Evolutionary conservation across 1,284 basidiomycete species (phyloP), one percentile per base, ranked within the genome.

Genomic region (Moesziomyces sp.): DNA sequence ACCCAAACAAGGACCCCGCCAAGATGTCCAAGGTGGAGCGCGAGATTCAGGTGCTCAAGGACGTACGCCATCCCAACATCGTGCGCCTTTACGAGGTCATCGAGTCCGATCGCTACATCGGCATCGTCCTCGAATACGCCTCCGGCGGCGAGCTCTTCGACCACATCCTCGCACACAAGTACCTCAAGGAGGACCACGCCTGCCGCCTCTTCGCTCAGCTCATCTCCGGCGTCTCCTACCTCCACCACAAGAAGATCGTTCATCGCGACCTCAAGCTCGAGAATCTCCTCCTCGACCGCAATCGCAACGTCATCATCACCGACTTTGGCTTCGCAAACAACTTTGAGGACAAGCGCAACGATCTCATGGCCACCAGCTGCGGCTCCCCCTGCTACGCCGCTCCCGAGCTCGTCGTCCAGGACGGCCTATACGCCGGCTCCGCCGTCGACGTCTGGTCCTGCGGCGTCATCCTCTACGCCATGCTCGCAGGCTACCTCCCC

Each of bases 361-460:
- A 99, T 84, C 89, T 98, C 71, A 99, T 99, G 97, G 94, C 97
- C 80, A 99, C 97, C 0, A 93, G 91, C 78, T 99, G 97, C 77
- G 97, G 97, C 8, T 93, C 91, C 38, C 97, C 97, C 0, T 99
- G 97, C 85, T 99, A 99, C 84, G 97, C 97, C 5, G 97, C 97
- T 0, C 97, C 97, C 0, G 97, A 99, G 85, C 89, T 99, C n/a
- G 97, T 99, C 84, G 95, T 99, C 68, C 93, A 93, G 46, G 97
- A 99, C 82, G 97, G 97, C 30, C 88, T 95, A 16, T 99, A 99
- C 80, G 93, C 97, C 42, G 97, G 97, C 23, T 94, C 93, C n/a
- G 95, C 97, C 1, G 97, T 99, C 64, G 97, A 99, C 81, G 96
- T 99, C 78, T 99, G 97, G 97, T 94, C 92, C 14, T 99, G 97